Evolutionary conservation across 2,329 filamentous ascomycete species (phyloP).

Genomic region (Didymella keratinophila): DNA sequence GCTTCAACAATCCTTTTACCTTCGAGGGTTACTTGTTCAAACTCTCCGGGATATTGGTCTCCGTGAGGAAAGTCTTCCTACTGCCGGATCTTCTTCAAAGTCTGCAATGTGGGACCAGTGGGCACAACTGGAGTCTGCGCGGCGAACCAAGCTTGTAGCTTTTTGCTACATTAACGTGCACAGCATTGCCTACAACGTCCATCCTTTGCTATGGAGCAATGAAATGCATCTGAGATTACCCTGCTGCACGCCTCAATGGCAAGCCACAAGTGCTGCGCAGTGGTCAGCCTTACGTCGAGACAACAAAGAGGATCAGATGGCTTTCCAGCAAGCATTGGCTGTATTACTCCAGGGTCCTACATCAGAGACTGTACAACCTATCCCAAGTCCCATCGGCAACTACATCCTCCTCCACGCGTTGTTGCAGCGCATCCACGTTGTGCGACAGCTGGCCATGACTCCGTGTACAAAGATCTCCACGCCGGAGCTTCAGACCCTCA

Average conservation of each 20-base stretch:
- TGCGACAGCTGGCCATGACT: slow-evolving; percentile 36
- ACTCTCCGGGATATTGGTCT: slow-evolving; percentile 41
- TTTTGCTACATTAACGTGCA: slow-evolving; percentile 47
- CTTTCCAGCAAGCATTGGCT: slow-evolving; percentile 39
- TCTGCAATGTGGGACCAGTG: slow-evolving; percentile 42
- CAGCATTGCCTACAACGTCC: slow-evolving; percentile 43
- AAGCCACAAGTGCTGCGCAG: slow-evolving; percentile 37
- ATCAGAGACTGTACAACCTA: slow-evolving; percentile 32
- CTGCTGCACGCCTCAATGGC: slow-evolving; percentile 38
- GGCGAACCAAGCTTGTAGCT: slow-evolving; percentile 44
- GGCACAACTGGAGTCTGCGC: slow-evolving; percentile 38
- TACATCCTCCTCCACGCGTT: slow-evolving; percentile 44
- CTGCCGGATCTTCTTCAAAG: slow-evolving; percentile 25
- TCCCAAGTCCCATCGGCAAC: slow-evolving; percentile 44
- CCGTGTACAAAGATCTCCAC: slow-evolving; percentile 30
- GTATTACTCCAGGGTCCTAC: slow-evolving; percentile 33
- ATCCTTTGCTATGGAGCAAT: slow-evolving; percentile 42
- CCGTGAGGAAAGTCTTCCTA: slow-evolving; percentile 26
- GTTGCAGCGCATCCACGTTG: slow-evolving; percentile 40
- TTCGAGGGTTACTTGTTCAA: slow-evolving; percentile 39
- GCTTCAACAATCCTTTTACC: slow-evolving; percentile 41
- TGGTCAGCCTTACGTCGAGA: slow-evolving; percentile 38
- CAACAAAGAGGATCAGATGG: slow-evolving; percentile 36
- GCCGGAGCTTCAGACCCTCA: slow-evolving; percentile 33
- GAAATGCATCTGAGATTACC: slow-evolving; percentile 40